phyloP scores from a whole-genome alignment of 1,284 basidiomycete genomes.

The Neolentinus lepideus region DNA sequence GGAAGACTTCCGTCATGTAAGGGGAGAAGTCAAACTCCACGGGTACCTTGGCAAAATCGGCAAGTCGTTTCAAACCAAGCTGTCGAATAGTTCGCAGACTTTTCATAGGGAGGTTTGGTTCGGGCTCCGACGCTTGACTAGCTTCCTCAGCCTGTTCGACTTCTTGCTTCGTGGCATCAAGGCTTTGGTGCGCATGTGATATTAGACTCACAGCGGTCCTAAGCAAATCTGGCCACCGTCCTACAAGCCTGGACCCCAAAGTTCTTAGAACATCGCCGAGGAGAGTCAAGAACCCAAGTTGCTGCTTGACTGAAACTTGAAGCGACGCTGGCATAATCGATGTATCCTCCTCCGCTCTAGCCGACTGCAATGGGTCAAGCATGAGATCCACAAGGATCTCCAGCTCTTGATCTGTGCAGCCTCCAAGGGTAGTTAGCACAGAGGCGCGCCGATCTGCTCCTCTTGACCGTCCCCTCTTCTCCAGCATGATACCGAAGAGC shows the following conservation, averaged over 20 bases:
- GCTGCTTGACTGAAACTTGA: slow-evolving; percentile 57
- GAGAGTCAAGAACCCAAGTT: slow-evolving; percentile 78
- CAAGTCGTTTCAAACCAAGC: slow-evolving; percentile 79
- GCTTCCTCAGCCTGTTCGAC: slow-evolving; percentile 23
- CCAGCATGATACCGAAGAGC: slow-evolving; percentile 87
- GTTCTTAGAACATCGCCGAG: slow-evolving; percentile 81
- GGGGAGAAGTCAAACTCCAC: slow-evolving; percentile 69
- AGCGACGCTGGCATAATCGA: slow-evolving; percentile 17
- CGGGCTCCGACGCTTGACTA: slow-evolving; percentile 21
- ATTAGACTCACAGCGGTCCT: slow-evolving; percentile 60
- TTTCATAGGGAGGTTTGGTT: slow-evolving; percentile 26
- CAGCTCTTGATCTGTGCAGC: slow-evolving; percentile 73
- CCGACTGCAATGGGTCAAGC: slow-evolving; percentile 67
- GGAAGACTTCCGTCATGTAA: slow-evolving; percentile 67
- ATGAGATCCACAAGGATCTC: slow-evolving; percentile 82
- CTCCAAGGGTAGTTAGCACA: slow-evolving; percentile 68
- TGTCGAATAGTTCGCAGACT: slow-evolving; percentile 66
- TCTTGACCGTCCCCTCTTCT: slow-evolving; percentile 66
- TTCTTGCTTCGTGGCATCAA: slow-evolving; percentile 31
- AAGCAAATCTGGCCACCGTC: slow-evolving; percentile 71
- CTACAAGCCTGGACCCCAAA: slow-evolving; percentile 64
- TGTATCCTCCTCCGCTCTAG: slow-evolving; percentile 17
- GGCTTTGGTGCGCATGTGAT: slow-evolving; percentile 53
- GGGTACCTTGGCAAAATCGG: slow-evolving; percentile 80
- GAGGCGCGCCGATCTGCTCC: slow-evolving; percentile 76